phyloP scores from a whole-genome alignment of 2,329 filamentous ascomycete species.

The Pseudocercospora crystallina region DNA sequence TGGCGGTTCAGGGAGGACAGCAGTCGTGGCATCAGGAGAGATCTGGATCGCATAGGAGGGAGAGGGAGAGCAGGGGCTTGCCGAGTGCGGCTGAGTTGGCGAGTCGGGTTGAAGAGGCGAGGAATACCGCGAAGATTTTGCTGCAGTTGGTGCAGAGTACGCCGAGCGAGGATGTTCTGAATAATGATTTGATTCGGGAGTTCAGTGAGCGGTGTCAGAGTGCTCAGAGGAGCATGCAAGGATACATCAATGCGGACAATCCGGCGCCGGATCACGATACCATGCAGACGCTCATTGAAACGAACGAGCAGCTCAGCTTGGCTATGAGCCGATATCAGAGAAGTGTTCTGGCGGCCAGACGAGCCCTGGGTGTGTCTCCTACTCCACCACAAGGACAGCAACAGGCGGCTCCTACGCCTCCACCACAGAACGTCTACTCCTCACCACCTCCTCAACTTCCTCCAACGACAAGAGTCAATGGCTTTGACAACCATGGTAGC shows the following conservation, averaged over 20 bases:
- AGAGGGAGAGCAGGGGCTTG: conserved; percentile 26
- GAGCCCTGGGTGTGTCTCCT: conserved; percentile 37
- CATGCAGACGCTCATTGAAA: conserved; percentile 89
- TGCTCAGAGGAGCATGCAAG: conserved; percentile 78
- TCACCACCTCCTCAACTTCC: conserved; percentile 6
- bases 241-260: conserved; percentile 77
- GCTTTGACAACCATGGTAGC: not conserved
- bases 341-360: conserved; percentile 63
- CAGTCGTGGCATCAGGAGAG: conserved; percentile 1
- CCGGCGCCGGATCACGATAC: conserved; percentile 89
- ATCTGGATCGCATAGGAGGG: conserved; percentile 5
- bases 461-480: not conserved
- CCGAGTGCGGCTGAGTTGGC: conserved; percentile 76
- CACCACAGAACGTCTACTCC: conserved; percentile 7
- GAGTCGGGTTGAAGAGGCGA: conserved; percentile 82
- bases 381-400: conserved; percentile 22
- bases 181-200: conserved; percentile 88
- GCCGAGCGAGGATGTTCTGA: conserved; percentile 69
- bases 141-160: conserved; percentile 88
- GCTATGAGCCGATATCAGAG: conserved; percentile 83
- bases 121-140: conserved; percentile 87
- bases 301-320: conserved; percentile 84
- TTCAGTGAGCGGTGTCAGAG: conserved; percentile 83
- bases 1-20: conserved; percentile 3
- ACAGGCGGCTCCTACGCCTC: conserved; percentile 7